Conservation (phyloP, 2,329 filamentous ascomycete species). For the Exophiala calicioides region DNA sequence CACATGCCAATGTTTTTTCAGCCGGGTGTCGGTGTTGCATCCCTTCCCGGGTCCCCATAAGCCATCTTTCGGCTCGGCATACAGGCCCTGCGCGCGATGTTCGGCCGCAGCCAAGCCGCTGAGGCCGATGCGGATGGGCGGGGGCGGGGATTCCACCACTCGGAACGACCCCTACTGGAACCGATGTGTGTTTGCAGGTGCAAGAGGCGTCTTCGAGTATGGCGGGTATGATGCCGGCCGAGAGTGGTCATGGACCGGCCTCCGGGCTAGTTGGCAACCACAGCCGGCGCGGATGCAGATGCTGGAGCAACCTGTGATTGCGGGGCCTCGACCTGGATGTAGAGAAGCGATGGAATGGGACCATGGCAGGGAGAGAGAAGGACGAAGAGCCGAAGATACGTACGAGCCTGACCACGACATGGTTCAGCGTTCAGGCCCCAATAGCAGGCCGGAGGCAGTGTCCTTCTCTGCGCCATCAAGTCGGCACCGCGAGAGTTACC, state of each 20-base stretch:
- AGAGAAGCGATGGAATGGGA: background rate
- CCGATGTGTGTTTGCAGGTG: constrained; percentile 13
- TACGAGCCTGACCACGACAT: no score
- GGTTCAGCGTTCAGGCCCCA: no score
- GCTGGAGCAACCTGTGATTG: background rate
- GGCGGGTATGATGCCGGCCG: background rate
- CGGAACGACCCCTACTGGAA: constrained; percentile 13
- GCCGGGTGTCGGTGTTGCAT: constrained; percentile 13
- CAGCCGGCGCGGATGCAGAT: background rate
- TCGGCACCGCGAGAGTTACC: constrained; percentile 2
- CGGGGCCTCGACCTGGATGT: background rate
- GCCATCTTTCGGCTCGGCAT: constrained; percentile 9
- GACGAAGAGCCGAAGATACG: no score
- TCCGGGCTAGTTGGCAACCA: no score
- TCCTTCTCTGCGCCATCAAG: background rate
- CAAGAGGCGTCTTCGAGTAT: constrained; percentile 10
- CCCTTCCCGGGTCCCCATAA: constrained; percentile 13
- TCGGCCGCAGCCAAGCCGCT: constrained; percentile 16
- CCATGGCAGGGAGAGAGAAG: background rate
- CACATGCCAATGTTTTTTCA: constrained; percentile 22
- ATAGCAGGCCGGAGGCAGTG: no score
- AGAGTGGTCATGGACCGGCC: no score
- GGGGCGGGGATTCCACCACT: constrained; percentile 3
- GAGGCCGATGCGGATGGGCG: constrained; percentile 12
- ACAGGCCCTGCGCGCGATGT: constrained; percentile 10